These are phyloP conservation scores for Kwoniella botswanensis DNA, from an alignment of 768 basidiomycete species.

Conservation along the genomic window DNA sequence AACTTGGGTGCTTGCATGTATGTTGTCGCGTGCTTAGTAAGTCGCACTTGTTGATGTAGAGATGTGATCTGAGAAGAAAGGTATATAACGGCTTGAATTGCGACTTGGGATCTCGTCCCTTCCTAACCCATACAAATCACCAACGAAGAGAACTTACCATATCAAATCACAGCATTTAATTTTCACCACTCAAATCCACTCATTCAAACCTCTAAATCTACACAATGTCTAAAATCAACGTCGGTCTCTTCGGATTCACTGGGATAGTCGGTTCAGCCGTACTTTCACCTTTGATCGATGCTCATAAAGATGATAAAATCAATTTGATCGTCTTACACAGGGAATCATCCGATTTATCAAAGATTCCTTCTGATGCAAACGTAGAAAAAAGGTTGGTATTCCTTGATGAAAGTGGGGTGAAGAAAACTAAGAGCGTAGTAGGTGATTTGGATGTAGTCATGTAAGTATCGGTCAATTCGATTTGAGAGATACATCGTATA, in stretches of 20 bases:
- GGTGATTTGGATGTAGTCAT: conserved; percentile 18
- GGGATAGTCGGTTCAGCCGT: conserved; percentile 20
- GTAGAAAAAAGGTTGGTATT: conserved; percentile 17
- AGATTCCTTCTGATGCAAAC: conserved; percentile 5
- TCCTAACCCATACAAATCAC: no score
- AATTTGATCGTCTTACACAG: conserved; percentile 24
- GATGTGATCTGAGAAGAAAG: no score
- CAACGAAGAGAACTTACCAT: no score
- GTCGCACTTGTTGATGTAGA: no score
- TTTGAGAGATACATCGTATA: no score
- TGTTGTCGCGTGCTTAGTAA: no score
- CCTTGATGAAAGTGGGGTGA: conserved; percentile 3
- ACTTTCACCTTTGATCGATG: conserved; percentile 9
- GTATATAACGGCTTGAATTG: no score
- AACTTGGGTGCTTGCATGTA: no score
- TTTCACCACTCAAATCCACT: no score
- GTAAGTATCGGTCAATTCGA: conserved; percentile 12
- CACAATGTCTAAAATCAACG: conserved; percentile 9
- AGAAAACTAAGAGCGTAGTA: conserved; percentile 7
- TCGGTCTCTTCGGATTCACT: conserved; percentile 16
- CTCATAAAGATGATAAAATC: conserved; percentile 10
- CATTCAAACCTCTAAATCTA: not conserved
- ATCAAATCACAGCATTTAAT: no score
- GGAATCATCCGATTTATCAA: conserved; percentile 12
- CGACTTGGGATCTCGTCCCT: no score